phyloP scores from a whole-genome alignment of 1,139 yeast species.

The Blastobotrys serpentis region DNA sequence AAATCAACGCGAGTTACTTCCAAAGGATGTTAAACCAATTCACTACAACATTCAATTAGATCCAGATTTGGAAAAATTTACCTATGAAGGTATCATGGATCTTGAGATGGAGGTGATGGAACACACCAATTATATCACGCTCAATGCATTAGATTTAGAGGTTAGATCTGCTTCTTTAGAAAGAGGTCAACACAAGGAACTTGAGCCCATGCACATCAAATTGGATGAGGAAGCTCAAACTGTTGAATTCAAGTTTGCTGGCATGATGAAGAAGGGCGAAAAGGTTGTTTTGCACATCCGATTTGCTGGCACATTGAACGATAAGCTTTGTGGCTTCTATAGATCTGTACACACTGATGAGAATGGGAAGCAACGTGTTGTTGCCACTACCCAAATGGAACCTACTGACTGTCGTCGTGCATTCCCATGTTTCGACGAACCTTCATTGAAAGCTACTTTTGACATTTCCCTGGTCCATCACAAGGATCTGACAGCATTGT shows the following conservation, averaged over 20 bases:
- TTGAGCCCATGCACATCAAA: slow-evolving; percentile 20
- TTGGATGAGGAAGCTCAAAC: slow-evolving; percentile 60
- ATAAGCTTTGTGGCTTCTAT: slow-evolving; percentile 78
- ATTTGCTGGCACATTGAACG: slow-evolving; percentile 71
- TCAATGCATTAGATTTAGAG: slow-evolving; percentile 67
- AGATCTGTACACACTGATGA: slow-evolving; percentile 66
- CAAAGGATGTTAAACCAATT: slow-evolving; percentile 66
- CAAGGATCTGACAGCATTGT: slow-evolving; percentile 60
- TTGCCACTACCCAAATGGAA: slow-evolving; percentile 83
- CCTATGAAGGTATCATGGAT: slow-evolving; percentile 62
- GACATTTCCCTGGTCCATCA: slow-evolving; percentile 59
- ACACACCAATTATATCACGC: slow-evolving; percentile 49
- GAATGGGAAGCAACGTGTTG: slow-evolving; percentile 58
- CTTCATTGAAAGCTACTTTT: slow-evolving; percentile 71
- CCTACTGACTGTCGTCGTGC: slow-evolving; percentile 85
- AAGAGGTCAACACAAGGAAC: slow-evolving; percentile 12
- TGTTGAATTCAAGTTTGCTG: slow-evolving; percentile 58
- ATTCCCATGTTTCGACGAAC: slow-evolving; percentile 82
- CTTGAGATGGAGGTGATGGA: slow-evolving; percentile 66
- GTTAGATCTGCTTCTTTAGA: slow-evolving; percentile 40
- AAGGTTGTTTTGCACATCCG: slow-evolving; percentile 49
- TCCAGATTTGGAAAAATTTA: slow-evolving; percentile 70
- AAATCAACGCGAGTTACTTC: slow-evolving; percentile 57
- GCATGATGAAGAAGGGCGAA: slow-evolving; percentile 48
- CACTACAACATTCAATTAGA: slow-evolving; percentile 72